Base-by-base conservation (phyloP, 192 early-diverging fungal species). In the Endogone sp. region DNA sequence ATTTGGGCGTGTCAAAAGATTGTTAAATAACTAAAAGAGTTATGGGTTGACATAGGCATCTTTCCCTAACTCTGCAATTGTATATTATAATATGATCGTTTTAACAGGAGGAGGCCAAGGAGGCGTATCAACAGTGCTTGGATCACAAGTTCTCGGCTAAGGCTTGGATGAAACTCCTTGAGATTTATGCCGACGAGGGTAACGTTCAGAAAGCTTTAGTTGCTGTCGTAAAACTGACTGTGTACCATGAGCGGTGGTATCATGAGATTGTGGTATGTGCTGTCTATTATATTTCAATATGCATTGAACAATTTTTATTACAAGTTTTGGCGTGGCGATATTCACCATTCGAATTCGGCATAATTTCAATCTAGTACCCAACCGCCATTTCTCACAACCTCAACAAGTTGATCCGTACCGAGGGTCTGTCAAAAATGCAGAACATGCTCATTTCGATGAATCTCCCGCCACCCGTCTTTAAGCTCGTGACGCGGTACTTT, bases 91-190 rank as follows among this genome's bases (percentile, higher is more conserved):
- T 21, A 6, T 10, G 57, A 28, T 44, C 26, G 6, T 30, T 64
- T 59, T 61, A n/a, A 16, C 60, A 28, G 66, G 89, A 91, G 3
- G 98, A 99, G 71, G 95, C 95, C 6, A 92, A 94, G 73, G 93
- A 94, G 69, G 95, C 95, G 1, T 98, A 91, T 74, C 88, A 90
- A 73, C 84, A 90, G 59, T 94, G 93, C 30, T 82, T 95, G 29
- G 90, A 93, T 25, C 92, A 95, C 70, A 93, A 94, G 75, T 94
- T 97, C 73, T 97, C 95, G 8, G 88, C 92, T 29, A 95, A 93
- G 71, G 88, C 98, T n/a, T 91, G 90, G 85, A 85, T 94, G 67
- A 87, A 85, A 62, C 76, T 99, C 31, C 79, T 98, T 66, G 91
- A 93, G 56, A 88, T 84, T 31, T 90, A 93, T 67, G 83, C 91